A percentile compares a stretch with the other conserved stretches of the same genome.
These are phyloP conservation scores for Melampsora americana DNA, from an alignment of 1,284 basidiomycete species.

Conservation along the genomic window DNA sequence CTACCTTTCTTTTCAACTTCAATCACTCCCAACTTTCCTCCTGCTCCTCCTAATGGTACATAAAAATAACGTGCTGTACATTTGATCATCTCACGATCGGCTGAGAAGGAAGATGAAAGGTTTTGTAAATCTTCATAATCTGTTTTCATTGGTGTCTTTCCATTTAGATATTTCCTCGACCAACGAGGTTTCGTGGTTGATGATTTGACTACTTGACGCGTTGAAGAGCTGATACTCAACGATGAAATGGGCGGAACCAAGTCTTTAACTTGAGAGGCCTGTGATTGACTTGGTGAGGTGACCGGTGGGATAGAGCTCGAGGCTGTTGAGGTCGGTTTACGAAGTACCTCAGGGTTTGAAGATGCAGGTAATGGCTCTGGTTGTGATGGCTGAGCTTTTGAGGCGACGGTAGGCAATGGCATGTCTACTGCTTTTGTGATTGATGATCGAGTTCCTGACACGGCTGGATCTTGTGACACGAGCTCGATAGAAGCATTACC, in stretches of 20 bases:
- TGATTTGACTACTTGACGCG: neutral
- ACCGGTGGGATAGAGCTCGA: neutral
- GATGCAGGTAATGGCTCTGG: constrained; percentile 24
- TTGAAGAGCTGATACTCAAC: neutral
- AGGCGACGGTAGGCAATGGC: neutral
- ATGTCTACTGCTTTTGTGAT: constrained; percentile 47
- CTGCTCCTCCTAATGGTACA: constrained; percentile 57
- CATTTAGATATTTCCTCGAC: constrained; percentile 57
- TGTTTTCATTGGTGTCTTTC: constrained; percentile 56
- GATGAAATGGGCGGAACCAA: neutral
- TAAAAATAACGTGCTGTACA: constrained; percentile 51
- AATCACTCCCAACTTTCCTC: constrained; percentile 57
- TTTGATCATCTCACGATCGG: constrained; percentile 54
- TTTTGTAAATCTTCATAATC: constrained; percentile 56
- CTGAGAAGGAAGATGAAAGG: constrained; percentile 53
- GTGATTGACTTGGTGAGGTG: neutral
- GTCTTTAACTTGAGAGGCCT: neutral
- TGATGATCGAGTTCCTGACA: constrained; percentile 47
- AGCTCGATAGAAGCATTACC: constrained; percentile 49
- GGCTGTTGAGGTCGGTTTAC: neutral
- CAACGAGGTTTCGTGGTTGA: constrained; percentile 48
- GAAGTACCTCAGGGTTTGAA: neutral
- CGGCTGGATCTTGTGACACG: constrained; percentile 51
- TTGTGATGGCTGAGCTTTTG: constrained; percentile 27
- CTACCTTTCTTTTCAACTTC: constrained; percentile 55